phyloP scores from a whole-genome alignment of 108 stramenopile genomes.

The Skeletonema potamos region DNA sequence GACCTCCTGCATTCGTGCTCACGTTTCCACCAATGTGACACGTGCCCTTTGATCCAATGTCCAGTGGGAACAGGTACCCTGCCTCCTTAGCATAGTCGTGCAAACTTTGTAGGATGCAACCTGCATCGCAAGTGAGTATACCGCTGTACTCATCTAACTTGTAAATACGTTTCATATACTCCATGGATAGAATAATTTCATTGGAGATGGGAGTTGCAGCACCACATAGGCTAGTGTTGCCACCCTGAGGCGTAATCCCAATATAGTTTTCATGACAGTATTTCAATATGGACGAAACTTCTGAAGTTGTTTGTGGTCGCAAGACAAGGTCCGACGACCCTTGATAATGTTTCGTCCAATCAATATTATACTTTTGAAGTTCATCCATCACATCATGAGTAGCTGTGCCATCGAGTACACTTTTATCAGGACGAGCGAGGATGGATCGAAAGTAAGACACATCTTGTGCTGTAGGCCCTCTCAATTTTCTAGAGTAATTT shows the following conservation, averaged over 20 bases:
- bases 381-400: background rate
- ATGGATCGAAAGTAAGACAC: conserved; percentile 40
- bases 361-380: conserved; percentile 46
- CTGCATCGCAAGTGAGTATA: conserved; percentile 89
- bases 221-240: conserved; percentile 96
- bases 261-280: conserved; percentile 81
- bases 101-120: conserved; percentile 86
- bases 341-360: conserved; percentile 62
- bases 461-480: conserved; percentile 19
- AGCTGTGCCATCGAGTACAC: conserved; percentile 5
- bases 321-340: conserved; percentile 63
- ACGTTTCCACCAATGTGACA: conserved; percentile 98
- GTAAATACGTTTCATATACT: conserved; percentile 74
- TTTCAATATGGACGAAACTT: conserved; percentile 82
- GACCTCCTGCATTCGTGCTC: conserved; percentile 93
- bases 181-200: conserved; percentile 86
- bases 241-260: conserved; percentile 92
- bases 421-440: conserved; percentile 21
- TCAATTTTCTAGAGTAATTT: background rate
- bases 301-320: conserved; percentile 56
- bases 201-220: conserved; percentile 74
- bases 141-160: conserved; percentile 66
- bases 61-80: conserved; percentile 83
- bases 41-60: conserved; percentile 94
- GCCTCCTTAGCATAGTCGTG: conserved; percentile 63